These are phyloP conservation scores for Paramecium tetraurelia DNA, from an alignment of 73 alveolate species.

Conservation along the genomic window DNA sequence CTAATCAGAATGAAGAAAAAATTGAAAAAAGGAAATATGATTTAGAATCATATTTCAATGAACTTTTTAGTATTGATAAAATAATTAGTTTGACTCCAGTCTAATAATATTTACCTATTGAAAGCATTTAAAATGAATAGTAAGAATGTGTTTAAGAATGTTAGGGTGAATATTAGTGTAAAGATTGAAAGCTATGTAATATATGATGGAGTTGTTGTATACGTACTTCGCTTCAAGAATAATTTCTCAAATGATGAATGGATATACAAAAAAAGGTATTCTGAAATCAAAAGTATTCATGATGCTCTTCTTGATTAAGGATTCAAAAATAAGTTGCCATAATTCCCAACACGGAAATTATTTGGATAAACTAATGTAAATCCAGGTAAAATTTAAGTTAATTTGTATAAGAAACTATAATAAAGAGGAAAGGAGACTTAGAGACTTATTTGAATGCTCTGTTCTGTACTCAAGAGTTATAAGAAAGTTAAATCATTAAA, in stretches of 20 bases:
- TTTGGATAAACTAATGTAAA: constrained; percentile 28
- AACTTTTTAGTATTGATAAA: not conserved
- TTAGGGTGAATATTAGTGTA: not conserved
- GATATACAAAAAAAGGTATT: constrained; percentile 4
- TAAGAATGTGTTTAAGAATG: not conserved
- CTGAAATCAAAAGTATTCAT: constrained; percentile 29
- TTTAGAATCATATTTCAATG: not conserved
- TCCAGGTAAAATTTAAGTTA: not conserved
- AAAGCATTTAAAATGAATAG: not conserved
- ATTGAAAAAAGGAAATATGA: not conserved
- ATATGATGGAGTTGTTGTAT: constrained; percentile 20
- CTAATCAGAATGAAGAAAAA: not conserved
- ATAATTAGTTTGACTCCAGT: not conserved
- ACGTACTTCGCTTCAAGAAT: not conserved
- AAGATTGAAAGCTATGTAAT: not conserved
- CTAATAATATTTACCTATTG: not conserved
- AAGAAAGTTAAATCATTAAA: not conserved
- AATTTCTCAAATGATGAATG: not conserved
- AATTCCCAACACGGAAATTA: constrained; percentile 22
- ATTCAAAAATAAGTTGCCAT: constrained; percentile 6
- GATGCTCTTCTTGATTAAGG: constrained; percentile 33
- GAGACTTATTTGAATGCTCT: not conserved
- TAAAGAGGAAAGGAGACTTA: not conserved
- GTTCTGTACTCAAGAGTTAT: not conserved
- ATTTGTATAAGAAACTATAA: not conserved